These are phyloP conservation scores for Leptomonas seymouri DNA, from an alignment of 208 protist species.

Conservation along the genomic window DNA sequence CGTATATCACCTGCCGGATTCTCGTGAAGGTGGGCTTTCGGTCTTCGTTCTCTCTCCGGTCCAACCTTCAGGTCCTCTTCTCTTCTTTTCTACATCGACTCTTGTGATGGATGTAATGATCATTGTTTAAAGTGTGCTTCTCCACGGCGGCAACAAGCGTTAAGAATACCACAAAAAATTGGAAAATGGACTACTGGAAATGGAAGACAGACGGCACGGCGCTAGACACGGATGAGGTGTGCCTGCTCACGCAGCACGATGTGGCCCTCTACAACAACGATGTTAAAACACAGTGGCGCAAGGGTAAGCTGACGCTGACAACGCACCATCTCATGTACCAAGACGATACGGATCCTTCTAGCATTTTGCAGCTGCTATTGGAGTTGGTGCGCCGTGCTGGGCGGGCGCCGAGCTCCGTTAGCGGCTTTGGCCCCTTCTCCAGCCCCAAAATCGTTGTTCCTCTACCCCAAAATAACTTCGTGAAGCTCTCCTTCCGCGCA, in stretches of 20 bases:
- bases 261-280: slow-evolving; percentile 62
- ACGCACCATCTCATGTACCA: slow-evolving; percentile 73
- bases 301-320: slow-evolving; percentile 67
- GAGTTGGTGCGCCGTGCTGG: slow-evolving; percentile 43
- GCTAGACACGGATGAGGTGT: slow-evolving; percentile 52
- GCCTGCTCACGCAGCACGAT: slow-evolving; percentile 46
- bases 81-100: not conserved
- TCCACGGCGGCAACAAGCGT: too few relatives aligned
- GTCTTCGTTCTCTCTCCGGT: too few relatives aligned
- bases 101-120: too few relatives aligned
- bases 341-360: slow-evolving; percentile 26
- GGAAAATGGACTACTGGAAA: slow-evolving; percentile 62
- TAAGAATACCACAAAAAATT: not conserved
- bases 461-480: slow-evolving; percentile 42
- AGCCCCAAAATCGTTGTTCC: slow-evolving; percentile 70
- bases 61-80: too few relatives aligned
- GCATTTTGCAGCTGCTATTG: slow-evolving; percentile 51
- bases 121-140: too few relatives aligned
- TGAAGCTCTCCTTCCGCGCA: slow-evolving; percentile 61
- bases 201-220: slow-evolving; percentile 31
- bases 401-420: slow-evolving; percentile 31
- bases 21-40: too few relatives aligned
- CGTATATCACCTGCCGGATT: too few relatives aligned
- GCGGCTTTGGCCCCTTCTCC: slow-evolving; percentile 44
- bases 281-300: slow-evolving; percentile 51